These are phyloP conservation scores for Fusarium chaquense DNA, from an alignment of 2,329 filamentous ascomycete species.

Conservation along the genomic window DNA sequence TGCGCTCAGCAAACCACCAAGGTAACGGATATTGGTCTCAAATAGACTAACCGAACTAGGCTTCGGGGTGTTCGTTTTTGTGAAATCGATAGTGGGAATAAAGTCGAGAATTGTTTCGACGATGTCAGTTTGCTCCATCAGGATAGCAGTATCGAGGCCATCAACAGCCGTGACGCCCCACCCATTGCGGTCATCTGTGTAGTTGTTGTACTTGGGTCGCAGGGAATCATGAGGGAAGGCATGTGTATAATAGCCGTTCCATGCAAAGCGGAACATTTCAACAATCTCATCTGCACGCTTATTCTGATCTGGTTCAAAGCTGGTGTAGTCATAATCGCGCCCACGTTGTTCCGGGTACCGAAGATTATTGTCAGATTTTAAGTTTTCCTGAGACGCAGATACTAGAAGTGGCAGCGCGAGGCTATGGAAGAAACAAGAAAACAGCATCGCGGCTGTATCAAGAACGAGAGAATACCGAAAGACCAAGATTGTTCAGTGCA, in stretches of 20 bases:
- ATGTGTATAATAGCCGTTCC: slow-evolving; percentile 19
- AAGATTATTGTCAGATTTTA: too few species aligned
- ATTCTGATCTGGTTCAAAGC: slow-evolving; percentile 16
- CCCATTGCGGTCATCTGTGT: slow-evolving; percentile 22
- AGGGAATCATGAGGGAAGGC: slow-evolving; percentile 14
- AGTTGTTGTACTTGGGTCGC: slow-evolving; percentile 13
- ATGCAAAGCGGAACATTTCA: slow-evolving; percentile 26
- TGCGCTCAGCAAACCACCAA: slow-evolving; percentile 64
- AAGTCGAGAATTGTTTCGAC: slow-evolving; percentile 19
- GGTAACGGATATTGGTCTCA: slow-evolving; percentile 67
- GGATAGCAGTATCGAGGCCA: slow-evolving; percentile 23
- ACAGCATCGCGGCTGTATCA: neutral
- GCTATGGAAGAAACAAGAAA: neutral
- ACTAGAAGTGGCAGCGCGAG: neutral
- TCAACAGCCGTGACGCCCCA: slow-evolving; percentile 29
- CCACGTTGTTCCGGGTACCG: slow-evolving; percentile 6
- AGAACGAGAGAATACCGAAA: neutral
- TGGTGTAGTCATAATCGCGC: slow-evolving; percentile 21
- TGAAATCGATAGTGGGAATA: slow-evolving; percentile 16
- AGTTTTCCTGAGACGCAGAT: neutral
- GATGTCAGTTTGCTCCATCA: slow-evolving; percentile 29
- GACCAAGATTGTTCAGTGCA: neutral
- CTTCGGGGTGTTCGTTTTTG: slow-evolving; percentile 7
- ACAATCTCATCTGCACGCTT: slow-evolving; percentile 19
- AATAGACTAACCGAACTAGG: slow-evolving; percentile 61